Evolutionary conservation across 805 yeast genomes (phyloP).

Genomic region (Pichia sporocuriosa): DNA sequence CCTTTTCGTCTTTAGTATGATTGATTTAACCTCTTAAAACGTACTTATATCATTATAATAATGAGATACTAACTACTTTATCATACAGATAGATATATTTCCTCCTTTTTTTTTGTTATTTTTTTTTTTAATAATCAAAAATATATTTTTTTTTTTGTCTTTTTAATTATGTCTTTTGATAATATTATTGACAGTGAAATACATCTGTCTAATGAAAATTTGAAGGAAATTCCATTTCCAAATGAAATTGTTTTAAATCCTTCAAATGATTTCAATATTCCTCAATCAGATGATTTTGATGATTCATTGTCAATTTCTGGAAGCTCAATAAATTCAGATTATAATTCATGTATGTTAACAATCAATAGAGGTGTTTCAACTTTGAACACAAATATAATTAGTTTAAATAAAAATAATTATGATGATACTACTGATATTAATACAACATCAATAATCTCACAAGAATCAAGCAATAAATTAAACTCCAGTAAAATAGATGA

Average conservation of each 20-base stretch:
- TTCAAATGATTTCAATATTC: slow-evolving; percentile 5
- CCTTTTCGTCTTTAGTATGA: too few species aligned
- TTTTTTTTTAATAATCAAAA: too few species aligned
- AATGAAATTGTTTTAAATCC: slow-evolving; percentile 6
- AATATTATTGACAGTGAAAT: neutral
- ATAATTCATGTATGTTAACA: neutral
- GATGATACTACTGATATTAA: neutral
- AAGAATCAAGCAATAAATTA: too few species aligned
- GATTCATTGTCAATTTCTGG: slow-evolving; percentile 1
- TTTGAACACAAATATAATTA: neutral
- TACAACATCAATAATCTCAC: neutral
- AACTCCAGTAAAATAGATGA: too few species aligned
- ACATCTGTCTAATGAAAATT: neutral
- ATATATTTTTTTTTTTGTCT: neutral
- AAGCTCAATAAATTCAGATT: neutral
- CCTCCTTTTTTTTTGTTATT: too few species aligned
- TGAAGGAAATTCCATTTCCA: slow-evolving; percentile 2
- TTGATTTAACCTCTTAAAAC: too few species aligned
- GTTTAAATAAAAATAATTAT: neutral
- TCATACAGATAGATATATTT: too few species aligned
- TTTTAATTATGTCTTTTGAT: neutral
- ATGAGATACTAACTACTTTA: too few species aligned
- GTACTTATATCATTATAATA: too few species aligned
- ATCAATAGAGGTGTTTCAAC: neutral
- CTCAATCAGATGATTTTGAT: slow-evolving; percentile 1